Base-by-base conservation (phyloP, 441 rosid genomes). In the Kokia cookei region DNA sequence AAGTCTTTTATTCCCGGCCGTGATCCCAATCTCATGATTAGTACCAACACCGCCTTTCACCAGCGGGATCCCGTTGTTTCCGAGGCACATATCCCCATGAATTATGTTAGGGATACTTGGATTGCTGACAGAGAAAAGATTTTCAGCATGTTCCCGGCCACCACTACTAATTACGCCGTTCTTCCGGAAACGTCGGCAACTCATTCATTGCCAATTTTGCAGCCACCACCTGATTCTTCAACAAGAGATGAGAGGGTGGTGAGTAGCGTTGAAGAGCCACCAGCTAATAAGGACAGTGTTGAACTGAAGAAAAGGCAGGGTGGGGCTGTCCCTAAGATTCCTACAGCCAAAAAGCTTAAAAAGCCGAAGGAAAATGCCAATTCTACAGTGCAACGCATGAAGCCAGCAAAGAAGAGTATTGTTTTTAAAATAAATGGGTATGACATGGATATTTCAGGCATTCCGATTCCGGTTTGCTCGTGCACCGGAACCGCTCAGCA, bases 381-480 rank as follows among this genome's bases (percentile, higher is more conserved):
- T 4, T 76, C 77, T 67, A 54, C 88, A 0, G 86, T 73, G 69
- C 89, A 81, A 40, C 84, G 92, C 2, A 78, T 85, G 71, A 93
- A 91, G 82, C 91, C 93, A 40, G 85, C 83, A 24, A 95, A 90
- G 87, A 93, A 91, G 79, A 91, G 94, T 67, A 77, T 90, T 63
- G 96, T 91, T 14, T 83, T 95, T 65, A 91, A 88, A 7, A 90
- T 95, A 5, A 95, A 95, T 69, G 99, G 99, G 59, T 88, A 89
- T 60, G 90, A 80, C 48, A 89, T 90, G 97, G 94, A 91, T 73
- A 91, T 94, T 55, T 90, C 97, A 0, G 83, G 90, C 62, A 87
- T 94, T 71, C 98, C 99, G 0, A 92, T 93, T 72, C 99, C 98
- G 0, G 91, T 91, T 19, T 94, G 98, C 81, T 88, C 98, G 0